Conservation (phyloP, 2,329 filamentous ascomycete genomes). For the Penicillium brevicompactum region DNA sequence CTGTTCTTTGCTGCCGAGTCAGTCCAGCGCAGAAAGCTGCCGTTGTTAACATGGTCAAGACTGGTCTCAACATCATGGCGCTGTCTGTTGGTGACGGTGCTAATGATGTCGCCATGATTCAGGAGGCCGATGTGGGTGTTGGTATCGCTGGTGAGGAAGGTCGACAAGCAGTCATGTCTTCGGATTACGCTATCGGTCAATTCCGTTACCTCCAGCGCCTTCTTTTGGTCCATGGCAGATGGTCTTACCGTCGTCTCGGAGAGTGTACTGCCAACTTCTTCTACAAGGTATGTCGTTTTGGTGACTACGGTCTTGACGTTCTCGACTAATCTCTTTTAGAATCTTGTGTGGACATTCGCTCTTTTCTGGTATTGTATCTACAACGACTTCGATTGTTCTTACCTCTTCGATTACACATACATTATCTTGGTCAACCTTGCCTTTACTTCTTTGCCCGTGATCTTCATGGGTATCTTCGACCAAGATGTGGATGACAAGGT, state of each 20-base stretch:
- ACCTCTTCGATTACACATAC: constrained; percentile 97
- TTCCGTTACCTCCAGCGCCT: constrained; percentile 86
- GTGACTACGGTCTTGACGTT: not conserved
- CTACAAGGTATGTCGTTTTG: constrained; percentile 70
- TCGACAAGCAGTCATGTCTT: constrained; percentile 91
- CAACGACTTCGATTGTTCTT: constrained; percentile 93
- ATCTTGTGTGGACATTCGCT: constrained; percentile 94
- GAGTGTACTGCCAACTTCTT: constrained; percentile 99
- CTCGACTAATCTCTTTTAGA: constrained; percentile 51
- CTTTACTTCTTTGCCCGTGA: constrained; percentile 93
- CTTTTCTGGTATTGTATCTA: constrained; percentile 98
- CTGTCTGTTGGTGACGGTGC: constrained; percentile 90
- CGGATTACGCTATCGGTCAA: constrained; percentile 92
- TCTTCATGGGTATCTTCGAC: constrained; percentile 93
- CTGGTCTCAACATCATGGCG: constrained; percentile 93
- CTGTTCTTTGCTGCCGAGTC: constrained; percentile 95
- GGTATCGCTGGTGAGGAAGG: constrained; percentile 93
- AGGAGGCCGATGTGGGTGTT: constrained; percentile 94
- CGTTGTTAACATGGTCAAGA: constrained; percentile 95
- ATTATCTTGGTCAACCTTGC: constrained; percentile 95
- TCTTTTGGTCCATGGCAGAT: constrained; percentile 86
- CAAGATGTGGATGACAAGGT: constrained; percentile 96
- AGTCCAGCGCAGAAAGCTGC: constrained; percentile 95
- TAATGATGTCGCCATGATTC: constrained; percentile 97
- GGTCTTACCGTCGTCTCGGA: constrained; percentile 92